Conservation (phyloP, 140 eudicot genomes). For the Bidens hawaiensis region DNA sequence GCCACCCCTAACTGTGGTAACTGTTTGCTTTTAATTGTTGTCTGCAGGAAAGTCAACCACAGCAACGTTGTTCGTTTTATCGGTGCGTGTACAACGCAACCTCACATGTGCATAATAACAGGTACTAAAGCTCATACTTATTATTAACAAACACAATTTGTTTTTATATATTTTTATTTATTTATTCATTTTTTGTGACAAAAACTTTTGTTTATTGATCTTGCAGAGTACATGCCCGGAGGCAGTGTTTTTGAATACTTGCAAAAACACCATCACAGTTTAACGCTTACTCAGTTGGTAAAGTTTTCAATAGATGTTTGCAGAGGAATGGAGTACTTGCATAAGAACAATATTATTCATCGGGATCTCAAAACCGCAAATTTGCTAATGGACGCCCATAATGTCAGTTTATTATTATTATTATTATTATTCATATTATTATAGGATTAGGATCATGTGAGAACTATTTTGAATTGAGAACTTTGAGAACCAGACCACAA, state of each 20-base stretch:
- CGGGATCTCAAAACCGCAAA: constrained; percentile 95
- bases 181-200: neutral
- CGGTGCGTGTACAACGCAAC: constrained; percentile 80
- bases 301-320: constrained; percentile 80
- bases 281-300: constrained; percentile 61
- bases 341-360: constrained; percentile 66
- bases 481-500: too few relatives aligned
- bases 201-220: constrained; percentile 16
- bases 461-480: too few relatives aligned
- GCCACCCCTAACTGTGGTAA: neutral
- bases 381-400: constrained; percentile 69
- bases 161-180: neutral
- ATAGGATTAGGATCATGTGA: too few relatives aligned
- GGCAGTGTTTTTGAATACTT: constrained; percentile 83
- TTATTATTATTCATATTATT: too few relatives aligned
- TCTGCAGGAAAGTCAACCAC: constrained; percentile 81
- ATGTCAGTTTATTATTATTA: constrained; percentile 33
- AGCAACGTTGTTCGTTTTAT: constrained; percentile 81
- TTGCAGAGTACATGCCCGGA: constrained; percentile 87
- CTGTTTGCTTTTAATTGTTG: constrained; percentile 5
- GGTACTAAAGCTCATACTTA: constrained; percentile 38
- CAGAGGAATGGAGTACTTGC: constrained; percentile 96
- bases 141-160: neutral
- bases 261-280: constrained; percentile 46
- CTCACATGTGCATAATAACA: constrained; percentile 76